Evolutionary conservation across 2,329 filamentous ascomycete genomes (phyloP), one percentile per base, ranked within the genome.

Genomic region (Colletotrichum nymphaeae): DNA sequence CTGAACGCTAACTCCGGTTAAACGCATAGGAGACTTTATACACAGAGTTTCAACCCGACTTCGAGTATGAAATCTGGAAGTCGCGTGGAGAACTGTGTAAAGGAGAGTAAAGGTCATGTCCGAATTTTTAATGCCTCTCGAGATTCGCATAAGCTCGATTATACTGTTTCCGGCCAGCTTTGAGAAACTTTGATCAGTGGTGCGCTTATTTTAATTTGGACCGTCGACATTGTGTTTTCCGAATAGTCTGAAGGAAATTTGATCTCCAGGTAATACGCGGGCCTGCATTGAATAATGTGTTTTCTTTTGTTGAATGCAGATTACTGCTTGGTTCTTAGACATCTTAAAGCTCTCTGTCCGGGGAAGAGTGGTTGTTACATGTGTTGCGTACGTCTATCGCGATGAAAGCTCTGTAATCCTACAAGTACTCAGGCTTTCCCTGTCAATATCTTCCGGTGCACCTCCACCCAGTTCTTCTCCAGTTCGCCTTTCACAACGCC

Each of bases 401-500:
- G 19, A 49, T 42, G 7, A n/a, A 5, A 28, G 9, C 14, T 6
- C 16, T 14, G 7, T 5, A 37, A 32, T 26, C 35, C 1, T 16
- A 42, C 14, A n/a, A n/a, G n/a, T 42, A 9, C 19, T 42, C 5
- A 49, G 8, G 16, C 24, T 46, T 49, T 46, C 4, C 16, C 9
- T 3, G 16, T 77, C 24, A 84, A 69, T 81, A 89, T 84, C 78
- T 85, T 86, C 14, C 77, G 81, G 72, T 90, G 88, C 26, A 90
- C 88, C n/a, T 80, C 81, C 67, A 78, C 78, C 86, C 87, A 89
- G 9, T 86, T 87, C 26, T 77, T 78, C 75, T 90, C 88, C 60
- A 88, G 88, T 65, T 88, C 84, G 42, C 80, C 79, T 79, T 85
- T 88, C 26, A 90, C 84, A 26, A 88, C 80, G 1, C 84, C 81